Base-by-base conservation (phyloP, 352 stramenopile genomes). In the Pythium aquatile region DNA sequence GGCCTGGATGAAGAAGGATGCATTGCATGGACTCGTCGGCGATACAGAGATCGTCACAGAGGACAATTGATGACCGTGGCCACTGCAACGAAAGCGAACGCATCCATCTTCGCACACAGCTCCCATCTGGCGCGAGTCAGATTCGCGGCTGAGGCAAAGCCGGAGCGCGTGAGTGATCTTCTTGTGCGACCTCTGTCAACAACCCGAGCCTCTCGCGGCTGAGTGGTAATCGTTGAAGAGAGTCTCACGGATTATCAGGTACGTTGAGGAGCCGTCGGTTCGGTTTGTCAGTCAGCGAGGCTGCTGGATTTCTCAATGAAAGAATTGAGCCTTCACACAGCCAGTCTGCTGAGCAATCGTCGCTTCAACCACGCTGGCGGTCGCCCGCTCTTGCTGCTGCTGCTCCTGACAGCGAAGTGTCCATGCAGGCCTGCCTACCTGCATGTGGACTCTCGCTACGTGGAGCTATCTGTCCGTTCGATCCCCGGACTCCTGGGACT, bases 111-210 rank as follows among this genome's bases (percentile, higher is more conserved):
- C 44, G n/a, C 17, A 24, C n/a, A 14, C 20, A 4, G n/a, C 44
- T 29, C 44, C 44, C 44, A 51, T 51, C 44, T 51, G 44, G 44
- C 44, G 20, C 44, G 44, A 51, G 48, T 55, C 48, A 55, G 48
- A 55, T 55, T 55, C 14, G 20, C 5, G 13, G 17, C 20, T n/a
- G 11, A 14, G 47, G 11, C 48, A 55, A 17, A 55, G 48, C 48
- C 48, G 30, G 48, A 55, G 48, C 48, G 44, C 17, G 44, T 51
- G 48, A 39, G 48, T 55, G 48, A 39, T 39, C 26, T 35, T 55
- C 28, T 24, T 39, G 48, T 55, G 48, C 48, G 48, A 26, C 48
- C 26, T 39, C 28, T 55, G 28, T 55, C 48, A 55, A 33, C 7
- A 55, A 55, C 5, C 26, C 14, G 48, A 55, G 26, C 26, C 48